Evolutionary conservation across 2,329 filamentous ascomycete species (phyloP).

Genomic region (Didymosphaeria variabile): DNA sequence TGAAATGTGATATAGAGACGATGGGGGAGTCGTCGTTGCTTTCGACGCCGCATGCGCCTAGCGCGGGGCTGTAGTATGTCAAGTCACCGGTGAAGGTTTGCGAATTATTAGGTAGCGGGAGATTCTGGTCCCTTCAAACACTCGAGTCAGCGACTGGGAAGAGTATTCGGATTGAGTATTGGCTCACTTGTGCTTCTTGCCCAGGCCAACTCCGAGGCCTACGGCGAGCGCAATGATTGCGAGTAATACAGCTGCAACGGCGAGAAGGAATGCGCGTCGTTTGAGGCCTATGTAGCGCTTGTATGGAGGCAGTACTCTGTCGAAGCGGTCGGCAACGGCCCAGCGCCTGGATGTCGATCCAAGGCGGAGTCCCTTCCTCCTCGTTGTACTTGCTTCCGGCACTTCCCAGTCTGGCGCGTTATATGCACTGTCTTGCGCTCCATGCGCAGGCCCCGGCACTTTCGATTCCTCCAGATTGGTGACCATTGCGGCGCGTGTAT

Average conservation of each 20-base stretch:
- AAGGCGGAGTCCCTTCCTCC: constrained; percentile 11
- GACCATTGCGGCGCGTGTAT: constrained; percentile 24
- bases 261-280: constrained; percentile 43
- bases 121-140: constrained; percentile 46
- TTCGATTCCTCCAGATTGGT: constrained; percentile 35
- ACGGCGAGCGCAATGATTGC: constrained; percentile 41
- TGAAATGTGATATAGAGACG: constrained; percentile 71
- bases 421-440: constrained; percentile 18
- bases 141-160: constrained; percentile 19
- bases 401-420: constrained; percentile 23
- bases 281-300: constrained; percentile 46
- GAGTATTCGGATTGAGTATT: background rate
- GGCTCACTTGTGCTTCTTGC: constrained; percentile 15
- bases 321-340: constrained; percentile 34
- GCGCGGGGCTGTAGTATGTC: constrained; percentile 72
- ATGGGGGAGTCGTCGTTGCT: constrained; percentile 66
- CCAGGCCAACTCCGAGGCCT: constrained; percentile 49
- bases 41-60: constrained; percentile 74
- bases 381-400: constrained; percentile 18
- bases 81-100: constrained; percentile 69
- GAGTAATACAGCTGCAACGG: constrained; percentile 39
- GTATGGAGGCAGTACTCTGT: constrained; percentile 44
- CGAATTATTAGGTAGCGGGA: constrained; percentile 62
- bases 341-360: constrained; percentile 20
- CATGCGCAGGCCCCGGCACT: constrained; percentile 30